These are phyloP conservation scores for Stereum hirsutum DNA, from an alignment of 1,284 basidiomycete genomes.

Conservation along the genomic window DNA sequence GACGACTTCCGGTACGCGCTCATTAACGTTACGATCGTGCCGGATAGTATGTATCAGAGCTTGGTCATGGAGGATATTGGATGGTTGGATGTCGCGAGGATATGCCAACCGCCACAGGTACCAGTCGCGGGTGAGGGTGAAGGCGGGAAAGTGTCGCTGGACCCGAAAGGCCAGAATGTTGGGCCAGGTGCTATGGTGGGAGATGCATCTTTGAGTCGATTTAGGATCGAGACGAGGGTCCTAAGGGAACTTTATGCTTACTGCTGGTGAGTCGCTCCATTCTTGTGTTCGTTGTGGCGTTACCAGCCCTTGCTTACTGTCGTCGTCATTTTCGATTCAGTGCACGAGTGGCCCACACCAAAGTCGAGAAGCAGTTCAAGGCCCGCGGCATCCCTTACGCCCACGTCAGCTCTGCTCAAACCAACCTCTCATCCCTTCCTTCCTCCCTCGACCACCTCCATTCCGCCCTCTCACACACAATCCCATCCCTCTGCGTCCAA, in stretches of 20 bases:
- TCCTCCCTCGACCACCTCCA: constrained; percentile 46
- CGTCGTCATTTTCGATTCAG: constrained; percentile 27
- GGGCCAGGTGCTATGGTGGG: background rate
- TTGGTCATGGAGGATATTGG: constrained; percentile 68
- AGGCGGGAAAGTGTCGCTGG: constrained; percentile 19
- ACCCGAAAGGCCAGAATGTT: constrained; percentile 20
- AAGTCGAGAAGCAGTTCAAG: constrained; percentile 84
- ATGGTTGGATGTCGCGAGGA: constrained; percentile 63
- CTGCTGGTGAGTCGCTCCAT: constrained; percentile 50
- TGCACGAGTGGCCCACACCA: constrained; percentile 84
- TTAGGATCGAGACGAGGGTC: constrained; percentile 59
- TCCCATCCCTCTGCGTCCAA: constrained; percentile 78
- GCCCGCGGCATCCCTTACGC: constrained; percentile 70
- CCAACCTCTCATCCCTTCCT: constrained; percentile 15
- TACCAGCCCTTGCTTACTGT: background rate
- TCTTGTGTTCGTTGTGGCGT: background rate
- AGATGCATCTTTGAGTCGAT: constrained; percentile 22
- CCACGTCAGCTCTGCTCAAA: constrained; percentile 50
- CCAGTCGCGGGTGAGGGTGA: constrained; percentile 22
- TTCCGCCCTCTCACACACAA: constrained; percentile 61
- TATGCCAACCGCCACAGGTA: constrained; percentile 31
- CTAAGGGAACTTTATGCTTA: constrained; percentile 71
- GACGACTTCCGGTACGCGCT: constrained; percentile 70
- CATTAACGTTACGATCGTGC: constrained; percentile 46
- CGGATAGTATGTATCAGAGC: constrained; percentile 42